A percentile compares a stretch with the other conserved stretches of the same genome.
These are phyloP conservation scores for Naematelia aurantialba DNA, from an alignment of 768 basidiomycete genomes.

Conservation along the genomic window DNA sequence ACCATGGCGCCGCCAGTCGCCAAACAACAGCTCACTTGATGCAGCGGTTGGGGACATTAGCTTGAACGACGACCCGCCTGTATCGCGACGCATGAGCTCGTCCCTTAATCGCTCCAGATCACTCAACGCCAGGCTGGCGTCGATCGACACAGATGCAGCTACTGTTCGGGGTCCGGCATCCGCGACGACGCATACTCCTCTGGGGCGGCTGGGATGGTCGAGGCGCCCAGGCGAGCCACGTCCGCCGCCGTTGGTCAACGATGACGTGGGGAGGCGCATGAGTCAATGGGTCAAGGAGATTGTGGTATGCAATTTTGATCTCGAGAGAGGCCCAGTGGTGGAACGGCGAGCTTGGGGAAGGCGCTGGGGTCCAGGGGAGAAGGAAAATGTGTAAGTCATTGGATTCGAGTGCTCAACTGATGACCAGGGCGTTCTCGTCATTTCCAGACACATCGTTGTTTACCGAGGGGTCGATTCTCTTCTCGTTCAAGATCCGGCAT, in stretches of 20 bases:
- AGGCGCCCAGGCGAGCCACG: slow-evolving; percentile 38
- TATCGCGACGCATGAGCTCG: neutral
- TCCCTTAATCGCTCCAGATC: slow-evolving; percentile 18
- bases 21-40: neutral
- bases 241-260: slow-evolving; percentile 36
- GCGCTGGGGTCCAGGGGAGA: slow-evolving; percentile 63
- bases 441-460: slow-evolving; percentile 87
- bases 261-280: slow-evolving; percentile 22
- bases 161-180: slow-evolving; percentile 4
- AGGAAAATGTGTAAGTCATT: slow-evolving; percentile 81
- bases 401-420: neutral
- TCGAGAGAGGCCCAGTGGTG: slow-evolving; percentile 78
- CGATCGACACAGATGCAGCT: slow-evolving; percentile 3
- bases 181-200: slow-evolving; percentile 9
- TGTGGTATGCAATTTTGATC: slow-evolving; percentile 67
- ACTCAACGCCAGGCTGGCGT: slow-evolving; percentile 22
- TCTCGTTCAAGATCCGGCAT: slow-evolving; percentile 78
- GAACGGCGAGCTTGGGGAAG: slow-evolving; percentile 66
- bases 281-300: slow-evolving; percentile 49
- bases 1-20: neutral
- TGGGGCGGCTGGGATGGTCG: slow-evolving; percentile 26
- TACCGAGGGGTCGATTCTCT: slow-evolving; percentile 74
- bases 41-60: neutral
- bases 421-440: slow-evolving; percentile 75
- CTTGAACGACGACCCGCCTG: neutral